phyloP scores from a whole-genome alignment of 192 early-diverging fungal genomes.

The Linnemannia exigua region DNA sequence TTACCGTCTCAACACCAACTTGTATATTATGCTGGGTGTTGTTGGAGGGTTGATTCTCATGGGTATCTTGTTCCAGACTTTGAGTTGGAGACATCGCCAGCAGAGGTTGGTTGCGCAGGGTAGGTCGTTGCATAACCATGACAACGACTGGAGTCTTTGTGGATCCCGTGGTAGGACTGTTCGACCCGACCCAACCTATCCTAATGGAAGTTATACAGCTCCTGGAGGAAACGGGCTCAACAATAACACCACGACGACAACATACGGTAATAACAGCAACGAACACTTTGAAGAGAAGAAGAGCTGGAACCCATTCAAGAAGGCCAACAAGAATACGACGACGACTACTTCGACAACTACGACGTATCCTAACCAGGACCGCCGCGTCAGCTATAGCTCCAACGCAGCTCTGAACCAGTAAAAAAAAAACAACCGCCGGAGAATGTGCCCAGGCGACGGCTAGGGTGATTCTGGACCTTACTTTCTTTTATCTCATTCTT shows the following conservation, averaged over 20 bases:
- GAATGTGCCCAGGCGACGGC: too few relatives aligned
- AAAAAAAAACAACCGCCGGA: too few relatives aligned
- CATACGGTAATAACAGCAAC: background rate
- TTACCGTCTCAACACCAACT: conserved; percentile 33
- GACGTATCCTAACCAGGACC: conserved; percentile 9
- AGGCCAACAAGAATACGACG: background rate
- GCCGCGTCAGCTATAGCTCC: conserved; percentile 34
- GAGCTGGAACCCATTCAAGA: conserved; percentile 53
- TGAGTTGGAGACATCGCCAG: conserved; percentile 18
- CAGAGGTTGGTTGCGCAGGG: conserved; percentile 19
- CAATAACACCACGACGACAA: background rate
- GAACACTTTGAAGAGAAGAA: conserved; percentile 24
- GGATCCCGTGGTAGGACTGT: background rate
- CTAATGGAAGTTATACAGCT: conserved; percentile 3
- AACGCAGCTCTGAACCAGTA: conserved; percentile 42
- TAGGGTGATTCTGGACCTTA: too few relatives aligned
- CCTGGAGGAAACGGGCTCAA: background rate
- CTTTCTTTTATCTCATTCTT: too few relatives aligned
- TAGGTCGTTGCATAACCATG: conserved; percentile 13
- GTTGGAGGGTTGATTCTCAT: conserved; percentile 21
- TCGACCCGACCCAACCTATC: conserved; percentile 44
- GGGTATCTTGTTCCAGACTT: conserved; percentile 11
- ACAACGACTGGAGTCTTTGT: conserved; percentile 19
- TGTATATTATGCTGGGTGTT: conserved; percentile 46
- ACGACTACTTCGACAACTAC: conserved; percentile 8